Conservation (phyloP, 768 basidiomycete genomes). For the Mycena alexandri region DNA sequence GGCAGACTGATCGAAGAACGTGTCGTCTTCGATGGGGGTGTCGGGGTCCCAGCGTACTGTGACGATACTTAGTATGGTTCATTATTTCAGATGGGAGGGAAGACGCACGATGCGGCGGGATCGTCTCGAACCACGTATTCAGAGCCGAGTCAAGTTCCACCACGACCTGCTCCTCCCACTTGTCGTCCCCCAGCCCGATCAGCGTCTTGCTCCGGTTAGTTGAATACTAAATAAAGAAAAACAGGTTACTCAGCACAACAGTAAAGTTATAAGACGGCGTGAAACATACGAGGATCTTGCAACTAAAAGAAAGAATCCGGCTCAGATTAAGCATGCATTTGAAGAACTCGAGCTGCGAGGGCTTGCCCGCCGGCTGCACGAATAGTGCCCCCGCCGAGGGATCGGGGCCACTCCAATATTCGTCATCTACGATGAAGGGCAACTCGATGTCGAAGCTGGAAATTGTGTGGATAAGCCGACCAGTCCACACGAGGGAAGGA, state of each 20-base stretch:
- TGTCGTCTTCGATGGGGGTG: slow-evolving; percentile 6
- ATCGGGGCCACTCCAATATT: slow-evolving; percentile 35
- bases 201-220: slow-evolving; percentile 63
- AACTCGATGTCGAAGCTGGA: slow-evolving; percentile 64
- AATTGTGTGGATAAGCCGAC: neutral
- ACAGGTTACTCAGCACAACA: too few species aligned
- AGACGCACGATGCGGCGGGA: slow-evolving; percentile 26
- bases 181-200: slow-evolving; percentile 39
- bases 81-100: neutral
- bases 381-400: slow-evolving; percentile 43
- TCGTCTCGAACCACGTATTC: slow-evolving; percentile 29
- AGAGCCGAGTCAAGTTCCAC: slow-evolving; percentile 82
- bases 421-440: slow-evolving; percentile 45
- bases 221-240: slow-evolving; percentile 65
- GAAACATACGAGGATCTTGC: slow-evolving; percentile 39
- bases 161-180: slow-evolving; percentile 76
- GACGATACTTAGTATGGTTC: too few species aligned
- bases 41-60: slow-evolving; percentile 34
- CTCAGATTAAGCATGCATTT: slow-evolving; percentile 54
- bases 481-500: neutral
- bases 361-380: slow-evolving; percentile 59
- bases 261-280: too few species aligned
- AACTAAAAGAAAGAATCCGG: slow-evolving; percentile 51
- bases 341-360: slow-evolving; percentile 56
- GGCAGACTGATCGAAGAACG: slow-evolving; percentile 31